phyloP scores from a whole-genome alignment of 192 early-diverging fungal genomes.

The Backusella australiensis region DNA sequence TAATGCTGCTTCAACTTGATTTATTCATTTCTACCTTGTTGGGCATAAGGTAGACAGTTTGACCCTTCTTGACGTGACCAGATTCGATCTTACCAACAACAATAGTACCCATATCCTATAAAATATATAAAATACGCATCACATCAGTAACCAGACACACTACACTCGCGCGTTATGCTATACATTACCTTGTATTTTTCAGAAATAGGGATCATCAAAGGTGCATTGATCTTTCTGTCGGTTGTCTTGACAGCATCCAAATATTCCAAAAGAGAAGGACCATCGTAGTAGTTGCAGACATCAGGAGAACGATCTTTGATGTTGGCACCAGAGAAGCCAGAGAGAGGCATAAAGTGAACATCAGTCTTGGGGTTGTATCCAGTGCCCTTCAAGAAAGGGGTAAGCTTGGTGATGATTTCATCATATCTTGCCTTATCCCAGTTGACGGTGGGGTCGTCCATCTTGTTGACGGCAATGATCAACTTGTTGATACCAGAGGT shows the following conservation, averaged over 20 bases:
- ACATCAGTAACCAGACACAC: too few species aligned
- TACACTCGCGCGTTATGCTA: too few species aligned
- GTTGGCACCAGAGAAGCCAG: slow-evolving; percentile 96
- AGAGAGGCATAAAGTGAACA: slow-evolving; percentile 88
- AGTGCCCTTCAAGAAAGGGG: slow-evolving; percentile 87
- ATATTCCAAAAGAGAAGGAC: slow-evolving; percentile 86
- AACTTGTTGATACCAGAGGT: slow-evolving; percentile 94
- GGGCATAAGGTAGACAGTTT: slow-evolving; percentile 89
- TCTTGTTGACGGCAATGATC: slow-evolving; percentile 98
- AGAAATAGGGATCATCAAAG: slow-evolving; percentile 91
- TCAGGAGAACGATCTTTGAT: slow-evolving; percentile 73
- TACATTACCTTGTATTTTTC: slow-evolving; percentile 82
- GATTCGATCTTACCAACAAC: slow-evolving; percentile 97
- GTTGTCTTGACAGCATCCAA: slow-evolving; percentile 80
- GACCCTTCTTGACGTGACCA: slow-evolving; percentile 86
- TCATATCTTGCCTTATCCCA: slow-evolving; percentile 95
- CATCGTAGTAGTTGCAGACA: slow-evolving; percentile 74
- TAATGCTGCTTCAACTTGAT: neutral
- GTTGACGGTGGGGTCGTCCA: slow-evolving; percentile 96
- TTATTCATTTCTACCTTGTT: slow-evolving; percentile 60
- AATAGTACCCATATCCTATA: slow-evolving; percentile 93
- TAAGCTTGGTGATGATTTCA: slow-evolving; percentile 80
- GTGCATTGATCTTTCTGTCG: slow-evolving; percentile 86
- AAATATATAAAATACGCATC: neutral
- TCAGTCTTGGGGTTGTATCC: slow-evolving; percentile 91